A percentile compares a stretch with the other conserved stretches of the same genome.
These are phyloP conservation scores for Paraconiothyrium brasiliense DNA, from an alignment of 2,329 filamentous ascomycete genomes.

Conservation along the genomic window DNA sequence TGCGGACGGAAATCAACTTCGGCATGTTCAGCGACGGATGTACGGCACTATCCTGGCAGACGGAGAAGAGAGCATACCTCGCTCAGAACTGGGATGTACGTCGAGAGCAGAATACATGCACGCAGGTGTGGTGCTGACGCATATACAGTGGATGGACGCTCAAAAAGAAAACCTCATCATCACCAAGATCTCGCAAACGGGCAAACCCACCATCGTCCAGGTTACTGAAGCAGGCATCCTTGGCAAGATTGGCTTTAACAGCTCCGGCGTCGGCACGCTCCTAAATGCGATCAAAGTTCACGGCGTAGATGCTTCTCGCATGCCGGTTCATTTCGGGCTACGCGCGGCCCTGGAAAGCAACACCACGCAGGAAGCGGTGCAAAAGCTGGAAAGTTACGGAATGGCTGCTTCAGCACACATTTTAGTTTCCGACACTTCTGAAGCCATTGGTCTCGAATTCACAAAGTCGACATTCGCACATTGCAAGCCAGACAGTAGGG, in stretches of 20 bases:
- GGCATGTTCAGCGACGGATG: slow-evolving; percentile 68
- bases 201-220: slow-evolving; percentile 62
- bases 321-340: slow-evolving; percentile 71
- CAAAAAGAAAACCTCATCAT: slow-evolving; percentile 62
- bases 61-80: slow-evolving; percentile 52
- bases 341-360: slow-evolving; percentile 63
- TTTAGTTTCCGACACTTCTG: slow-evolving; percentile 60
- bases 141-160: slow-evolving; percentile 58
- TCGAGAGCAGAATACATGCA: neutral
- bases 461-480: slow-evolving; percentile 47
- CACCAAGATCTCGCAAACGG: slow-evolving; percentile 55
- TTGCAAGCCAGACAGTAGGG: slow-evolving; percentile 42
- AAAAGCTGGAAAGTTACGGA: slow-evolving; percentile 55
- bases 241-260: slow-evolving; percentile 73
- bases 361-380: slow-evolving; percentile 59
- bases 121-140: slow-evolving; percentile 10
- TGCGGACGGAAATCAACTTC: slow-evolving; percentile 67
- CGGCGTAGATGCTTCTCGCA: slow-evolving; percentile 60
- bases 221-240: slow-evolving; percentile 70
- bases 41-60: slow-evolving; percentile 61
- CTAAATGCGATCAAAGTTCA: slow-evolving; percentile 70
- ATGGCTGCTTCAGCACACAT: slow-evolving; percentile 65
- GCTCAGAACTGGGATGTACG: slow-evolving; percentile 68
- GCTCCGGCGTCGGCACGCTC: slow-evolving; percentile 65
- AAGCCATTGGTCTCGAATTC: slow-evolving; percentile 61